Evolutionary conservation across 352 stramenopile species (phyloP).

Genomic region (Phytophthora cryptogea): DNA sequence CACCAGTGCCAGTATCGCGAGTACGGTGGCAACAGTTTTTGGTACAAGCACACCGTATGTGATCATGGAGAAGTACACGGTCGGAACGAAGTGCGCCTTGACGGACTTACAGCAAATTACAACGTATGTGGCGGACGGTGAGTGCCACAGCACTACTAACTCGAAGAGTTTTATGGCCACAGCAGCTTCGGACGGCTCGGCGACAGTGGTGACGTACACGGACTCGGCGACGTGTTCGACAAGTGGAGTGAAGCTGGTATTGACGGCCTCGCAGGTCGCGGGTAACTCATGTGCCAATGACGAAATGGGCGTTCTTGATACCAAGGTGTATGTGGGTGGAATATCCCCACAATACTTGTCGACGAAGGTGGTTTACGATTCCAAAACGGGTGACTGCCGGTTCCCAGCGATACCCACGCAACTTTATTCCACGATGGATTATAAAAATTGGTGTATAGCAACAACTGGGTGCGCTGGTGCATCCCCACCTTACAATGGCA

Average conservation of each 20-base stretch:
- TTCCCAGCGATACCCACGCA: not conserved
- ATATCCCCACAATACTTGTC: not conserved
- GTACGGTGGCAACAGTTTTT: not conserved
- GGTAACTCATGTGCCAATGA: constrained; percentile 1
- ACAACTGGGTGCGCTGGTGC: not conserved
- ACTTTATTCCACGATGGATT: not conserved
- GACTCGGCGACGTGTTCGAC: not conserved
- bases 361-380: constrained; percentile 5
- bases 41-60: not conserved
- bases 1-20: not conserved
- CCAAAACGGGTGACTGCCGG: not conserved
- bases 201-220: not conserved
- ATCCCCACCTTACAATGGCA: constrained; percentile 1
- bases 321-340: constrained; percentile 7
- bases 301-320: constrained; percentile 5
- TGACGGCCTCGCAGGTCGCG: constrained; percentile 1
- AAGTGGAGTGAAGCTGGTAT: not conserved
- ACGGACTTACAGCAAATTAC: not conserved
- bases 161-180: not conserved
- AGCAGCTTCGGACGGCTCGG: not conserved
- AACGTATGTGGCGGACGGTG: constrained; percentile 5
- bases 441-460: not conserved
- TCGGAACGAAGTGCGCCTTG: not conserved
- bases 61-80: constrained; percentile 9
- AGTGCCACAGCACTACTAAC: not conserved